Evolutionary conservation across 352 stramenopile species (phyloP), one percentile per base, ranked within the genome.

Genomic region (Saprolegnia diclina): DNA sequence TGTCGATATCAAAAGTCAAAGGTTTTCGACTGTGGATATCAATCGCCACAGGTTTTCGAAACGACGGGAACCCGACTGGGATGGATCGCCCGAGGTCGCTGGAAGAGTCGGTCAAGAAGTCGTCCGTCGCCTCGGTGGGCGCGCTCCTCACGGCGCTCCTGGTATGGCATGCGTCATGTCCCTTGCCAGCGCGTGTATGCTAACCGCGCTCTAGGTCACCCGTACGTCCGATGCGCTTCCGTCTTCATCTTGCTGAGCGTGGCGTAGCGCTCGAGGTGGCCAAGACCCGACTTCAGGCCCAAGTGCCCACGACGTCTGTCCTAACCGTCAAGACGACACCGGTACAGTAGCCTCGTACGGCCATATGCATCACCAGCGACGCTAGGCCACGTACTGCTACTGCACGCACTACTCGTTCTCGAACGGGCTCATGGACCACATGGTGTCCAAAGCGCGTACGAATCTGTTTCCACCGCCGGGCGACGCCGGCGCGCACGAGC

Each of bases 371-470:
- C 38, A n/a, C 21, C 5, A 46, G 5, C 29, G 32, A 11, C 22
- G 22, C 35, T 69, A 69, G 63, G 45, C 37, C n/a, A 69, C 53
- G 13, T 69, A 69, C 18, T 69, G 63, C 63, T 56, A 69, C 26
- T 69, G 63, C 44, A 69, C 83, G 32, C 80, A 91, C 66, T 91
- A 90, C 70, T 81, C 67, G 57, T 91, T 90, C 73, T 91, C 81
- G 56, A 91, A 90, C 72, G 83, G 82, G 0, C 71, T 91, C n/a
- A 89, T 88, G 76, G 83, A 91, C 65, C 89, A 82, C 56, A 90
- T 92, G 81, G 68, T 92, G 19, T 80, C 81, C 11, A 91, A 91
- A 59, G 74, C 87, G 50, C 59, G 46, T 18, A 65, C 11, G 26
- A 24, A 42, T 10, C 4, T 64, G 5, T 65, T 65, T 56, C 40